Conservation (phyloP, 768 basidiomycete genomes). For the Tricholomella constricta region DNA sequence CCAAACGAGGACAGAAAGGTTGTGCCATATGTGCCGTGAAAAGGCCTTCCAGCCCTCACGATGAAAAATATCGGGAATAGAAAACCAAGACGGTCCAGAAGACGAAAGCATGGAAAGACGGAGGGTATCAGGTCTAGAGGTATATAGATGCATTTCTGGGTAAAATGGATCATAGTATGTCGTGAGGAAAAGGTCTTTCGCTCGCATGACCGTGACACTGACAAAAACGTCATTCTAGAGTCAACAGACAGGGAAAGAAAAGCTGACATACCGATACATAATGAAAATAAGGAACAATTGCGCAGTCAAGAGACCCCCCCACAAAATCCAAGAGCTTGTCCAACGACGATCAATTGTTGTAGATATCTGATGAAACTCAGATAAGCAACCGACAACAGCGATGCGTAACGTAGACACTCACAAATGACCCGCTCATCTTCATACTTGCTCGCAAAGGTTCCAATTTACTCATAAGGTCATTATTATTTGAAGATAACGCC, state of each 20-base stretch:
- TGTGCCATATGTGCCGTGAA: slow-evolving; percentile 38
- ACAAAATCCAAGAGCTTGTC: slow-evolving; percentile 35
- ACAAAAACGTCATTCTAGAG: slow-evolving; percentile 11
- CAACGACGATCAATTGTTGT: slow-evolving; percentile 21
- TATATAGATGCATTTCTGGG: slow-evolving; percentile 65
- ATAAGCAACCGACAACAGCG: not conserved
- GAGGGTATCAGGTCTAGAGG: slow-evolving; percentile 43
- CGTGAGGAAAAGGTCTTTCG: slow-evolving; percentile 63
- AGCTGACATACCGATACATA: slow-evolving; percentile 59
- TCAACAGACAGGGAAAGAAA: not conserved
- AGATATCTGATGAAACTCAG: slow-evolving; percentile 13
- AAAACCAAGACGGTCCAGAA: slow-evolving; percentile 28
- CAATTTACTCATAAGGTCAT: slow-evolving; percentile 34
- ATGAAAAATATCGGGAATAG: slow-evolving; percentile 38
- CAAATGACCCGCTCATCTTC: slow-evolving; percentile 38
- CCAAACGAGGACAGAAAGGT: slow-evolving; percentile 32
- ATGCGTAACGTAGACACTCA: slow-evolving; percentile 25
- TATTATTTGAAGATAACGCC: slow-evolving; percentile 42
- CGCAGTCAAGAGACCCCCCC: slow-evolving; percentile 33
- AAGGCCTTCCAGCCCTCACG: slow-evolving; percentile 44
- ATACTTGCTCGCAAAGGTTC: slow-evolving; percentile 36
- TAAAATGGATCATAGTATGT: slow-evolving; percentile 81
- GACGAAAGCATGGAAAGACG: slow-evolving; percentile 36
- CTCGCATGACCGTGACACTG: slow-evolving; percentile 49
- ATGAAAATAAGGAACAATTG: slow-evolving; percentile 49